Evolutionary conservation across 257 asterid genomes (phyloP).

Genomic region (Gentiana macrophylla): DNA sequence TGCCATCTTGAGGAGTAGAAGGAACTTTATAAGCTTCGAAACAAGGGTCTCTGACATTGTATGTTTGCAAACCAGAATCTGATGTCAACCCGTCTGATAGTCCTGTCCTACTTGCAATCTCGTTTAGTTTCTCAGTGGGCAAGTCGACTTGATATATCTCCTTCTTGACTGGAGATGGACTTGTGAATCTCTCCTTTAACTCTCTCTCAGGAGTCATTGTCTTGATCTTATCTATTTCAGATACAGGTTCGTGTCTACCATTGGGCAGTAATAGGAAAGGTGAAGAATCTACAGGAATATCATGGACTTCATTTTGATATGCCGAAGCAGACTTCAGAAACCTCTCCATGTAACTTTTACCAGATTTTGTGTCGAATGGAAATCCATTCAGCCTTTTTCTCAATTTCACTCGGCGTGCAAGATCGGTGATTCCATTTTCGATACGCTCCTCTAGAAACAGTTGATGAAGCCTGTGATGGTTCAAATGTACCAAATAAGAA

Average conservation of each 20-base stretch:
- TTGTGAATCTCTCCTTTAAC: conserved; percentile 24
- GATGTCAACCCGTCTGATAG: conserved; percentile 23
- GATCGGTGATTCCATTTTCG: conserved; percentile 44
- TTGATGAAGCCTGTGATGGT: conserved; percentile 67
- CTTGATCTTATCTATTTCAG: conserved; percentile 29
- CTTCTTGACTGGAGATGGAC: conserved; percentile 30
- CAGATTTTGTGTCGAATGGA: conserved; percentile 58
- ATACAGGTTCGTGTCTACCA: conserved; percentile 28
- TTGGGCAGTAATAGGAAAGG: conserved; percentile 26
- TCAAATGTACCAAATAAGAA: conserved; percentile 6
- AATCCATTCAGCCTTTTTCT: conserved; percentile 78
- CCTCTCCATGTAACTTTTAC: conserved; percentile 83
- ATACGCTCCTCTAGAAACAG: conserved; percentile 67
- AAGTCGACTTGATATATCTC: conserved; percentile 7
- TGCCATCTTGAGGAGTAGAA: conserved; percentile 23
- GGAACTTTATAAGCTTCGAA: conserved; percentile 25
- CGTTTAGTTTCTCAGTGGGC: conserved; percentile 19
- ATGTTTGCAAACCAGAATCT: conserved; percentile 18
- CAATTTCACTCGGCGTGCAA: conserved; percentile 53
- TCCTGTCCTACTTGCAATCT: conserved; percentile 21
- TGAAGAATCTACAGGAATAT: conserved; percentile 28
- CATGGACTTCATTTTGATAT: conserved; percentile 53
- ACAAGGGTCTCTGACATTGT: conserved; percentile 12
- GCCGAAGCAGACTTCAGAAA: conserved; percentile 54
- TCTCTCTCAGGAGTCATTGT: conserved; percentile 36